Evolutionary conservation across 2,329 filamentous ascomycete genomes (phyloP).

Genomic region (Penicillium vulpinum): DNA sequence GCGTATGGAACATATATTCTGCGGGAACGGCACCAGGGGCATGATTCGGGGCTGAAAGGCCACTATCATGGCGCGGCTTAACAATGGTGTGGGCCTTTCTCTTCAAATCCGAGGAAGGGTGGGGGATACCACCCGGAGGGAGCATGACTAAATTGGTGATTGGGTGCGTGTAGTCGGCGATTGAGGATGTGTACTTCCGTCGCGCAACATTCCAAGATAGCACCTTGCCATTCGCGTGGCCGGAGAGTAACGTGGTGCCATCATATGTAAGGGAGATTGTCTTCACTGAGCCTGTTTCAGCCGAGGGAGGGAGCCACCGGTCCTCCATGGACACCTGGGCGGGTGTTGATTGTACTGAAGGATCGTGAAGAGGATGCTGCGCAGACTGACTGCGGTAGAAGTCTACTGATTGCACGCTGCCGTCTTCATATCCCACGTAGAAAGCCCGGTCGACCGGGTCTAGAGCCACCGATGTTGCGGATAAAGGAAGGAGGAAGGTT

Average conservation of each 20-base stretch:
- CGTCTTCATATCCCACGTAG: slow-evolving; percentile 77
- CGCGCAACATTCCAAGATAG: slow-evolving; percentile 77
- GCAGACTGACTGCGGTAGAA: slow-evolving; percentile 59
- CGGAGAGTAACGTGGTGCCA: slow-evolving; percentile 74
- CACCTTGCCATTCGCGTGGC: slow-evolving; percentile 77
- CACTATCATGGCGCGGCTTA: slow-evolving; percentile 64
- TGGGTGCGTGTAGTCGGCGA: slow-evolving; percentile 74
- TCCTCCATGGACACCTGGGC: slow-evolving; percentile 44
- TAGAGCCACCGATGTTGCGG: slow-evolving; percentile 70
- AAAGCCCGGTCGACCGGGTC: slow-evolving; percentile 83
- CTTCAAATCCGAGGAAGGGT: slow-evolving; percentile 37
- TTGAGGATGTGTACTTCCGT: slow-evolving; percentile 64
- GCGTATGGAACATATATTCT: slow-evolving; percentile 45
- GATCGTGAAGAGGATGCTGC: slow-evolving; percentile 39
- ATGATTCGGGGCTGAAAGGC: slow-evolving; percentile 38
- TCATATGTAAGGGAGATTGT: slow-evolving; percentile 79
- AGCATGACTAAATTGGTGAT: slow-evolving; percentile 80
- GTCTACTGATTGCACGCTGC: slow-evolving; percentile 76
- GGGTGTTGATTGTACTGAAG: slow-evolving; percentile 40
- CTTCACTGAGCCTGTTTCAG: slow-evolving; percentile 65
- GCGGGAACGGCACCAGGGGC: slow-evolving; percentile 41
- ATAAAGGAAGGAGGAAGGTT: slow-evolving; percentile 75
- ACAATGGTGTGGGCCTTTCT: slow-evolving; percentile 63
- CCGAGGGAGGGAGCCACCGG: slow-evolving; percentile 54
- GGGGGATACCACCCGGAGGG: slow-evolving; percentile 56